Evolutionary conservation across 192 early-diverging fungal species (phyloP).

Genomic region (Coemansia umbellata): DNA sequence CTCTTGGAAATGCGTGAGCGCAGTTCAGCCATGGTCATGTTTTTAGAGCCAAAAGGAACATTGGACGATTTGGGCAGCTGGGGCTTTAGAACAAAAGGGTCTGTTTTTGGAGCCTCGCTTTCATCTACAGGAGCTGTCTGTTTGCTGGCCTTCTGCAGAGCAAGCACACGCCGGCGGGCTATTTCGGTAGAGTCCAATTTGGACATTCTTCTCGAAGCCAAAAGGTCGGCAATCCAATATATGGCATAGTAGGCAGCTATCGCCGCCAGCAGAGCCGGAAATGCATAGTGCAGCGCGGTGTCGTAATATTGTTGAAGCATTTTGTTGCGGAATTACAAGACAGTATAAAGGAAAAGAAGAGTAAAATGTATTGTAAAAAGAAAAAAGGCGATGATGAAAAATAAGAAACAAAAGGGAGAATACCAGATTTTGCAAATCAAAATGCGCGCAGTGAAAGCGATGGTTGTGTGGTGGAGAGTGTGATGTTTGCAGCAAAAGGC

Average conservation of each 20-base stretch:
- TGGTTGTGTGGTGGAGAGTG: no score
- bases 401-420: conserved; percentile 6
- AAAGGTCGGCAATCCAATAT: neutral
- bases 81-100: neutral
- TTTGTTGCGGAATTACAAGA: neutral
- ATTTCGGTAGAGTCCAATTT: neutral
- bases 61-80: conserved; percentile 8
- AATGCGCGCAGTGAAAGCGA: no score
- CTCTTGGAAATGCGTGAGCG: conserved; percentile 20
- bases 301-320: conserved; percentile 7
- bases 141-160: neutral
- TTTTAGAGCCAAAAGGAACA: conserved; percentile 20
- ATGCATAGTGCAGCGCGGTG: conserved; percentile 11
- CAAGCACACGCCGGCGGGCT: neutral
- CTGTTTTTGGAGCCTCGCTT: neutral
- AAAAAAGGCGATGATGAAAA: neutral
- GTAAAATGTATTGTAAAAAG: neutral
- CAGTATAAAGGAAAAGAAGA: neutral
- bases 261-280: conserved; percentile 19
- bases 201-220: neutral
- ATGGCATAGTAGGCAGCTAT: conserved; percentile 7
- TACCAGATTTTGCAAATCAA: no score
- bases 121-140: neutral
- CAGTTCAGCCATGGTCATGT: conserved; percentile 23
- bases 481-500: no score